Conservation (phyloP, 352 stramenopile species). For the Pythium utonaiense region DNA sequence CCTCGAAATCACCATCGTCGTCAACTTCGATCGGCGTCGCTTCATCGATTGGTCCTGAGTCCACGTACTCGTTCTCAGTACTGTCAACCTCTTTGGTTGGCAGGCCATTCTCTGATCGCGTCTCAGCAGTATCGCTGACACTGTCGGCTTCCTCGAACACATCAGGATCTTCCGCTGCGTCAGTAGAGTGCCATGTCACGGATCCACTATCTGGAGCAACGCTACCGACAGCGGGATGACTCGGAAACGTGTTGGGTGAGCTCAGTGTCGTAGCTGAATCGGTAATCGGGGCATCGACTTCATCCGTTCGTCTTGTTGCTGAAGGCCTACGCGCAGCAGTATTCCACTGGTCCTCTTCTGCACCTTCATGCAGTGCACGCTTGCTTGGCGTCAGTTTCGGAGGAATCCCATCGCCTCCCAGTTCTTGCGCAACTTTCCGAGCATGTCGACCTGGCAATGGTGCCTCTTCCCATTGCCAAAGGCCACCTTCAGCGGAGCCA, state of each 20-base stretch:
- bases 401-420: neutral
- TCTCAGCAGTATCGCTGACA: neutral
- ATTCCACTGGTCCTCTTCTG: neutral
- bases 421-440: slow-evolving; percentile 1
- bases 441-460: slow-evolving; percentile 20
- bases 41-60: neutral
- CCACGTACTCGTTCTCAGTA: neutral
- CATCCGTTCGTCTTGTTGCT: neutral
- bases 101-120: neutral
- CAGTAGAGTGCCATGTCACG: slow-evolving; percentile 7
- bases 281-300: neutral
- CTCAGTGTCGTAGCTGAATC: neutral
- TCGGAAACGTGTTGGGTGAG: neutral
- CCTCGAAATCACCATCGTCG: neutral
- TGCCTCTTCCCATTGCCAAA: slow-evolving; percentile 18
- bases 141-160: slow-evolving; percentile 1
- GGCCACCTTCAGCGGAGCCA: neutral
- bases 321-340: neutral
- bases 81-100: neutral
- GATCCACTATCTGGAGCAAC: neutral
- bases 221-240: neutral
- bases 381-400: slow-evolving; percentile 1
- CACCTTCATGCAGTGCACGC: neutral
- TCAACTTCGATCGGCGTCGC: neutral
- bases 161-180: neutral